These are phyloP conservation scores for Psidium friedrichsthalianum DNA, from an alignment of 345 rosid genomes.

Conservation along the genomic window DNA sequence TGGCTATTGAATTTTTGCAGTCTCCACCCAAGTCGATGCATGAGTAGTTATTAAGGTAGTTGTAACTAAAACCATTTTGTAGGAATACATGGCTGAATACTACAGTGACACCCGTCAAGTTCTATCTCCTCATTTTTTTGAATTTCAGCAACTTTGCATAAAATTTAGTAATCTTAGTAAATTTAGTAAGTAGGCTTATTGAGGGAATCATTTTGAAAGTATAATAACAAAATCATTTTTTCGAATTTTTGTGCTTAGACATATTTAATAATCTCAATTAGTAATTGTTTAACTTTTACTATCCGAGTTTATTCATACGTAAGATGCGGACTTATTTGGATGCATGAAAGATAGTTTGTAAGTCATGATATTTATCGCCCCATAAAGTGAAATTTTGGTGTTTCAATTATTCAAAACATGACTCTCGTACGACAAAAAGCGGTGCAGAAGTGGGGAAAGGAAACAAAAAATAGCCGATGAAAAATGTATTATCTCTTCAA, in stretches of 20 bases:
- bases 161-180: not conserved
- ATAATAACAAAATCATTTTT: not conserved
- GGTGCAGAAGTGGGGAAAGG: too few species aligned
- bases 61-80: not conserved
- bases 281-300: too few species aligned
- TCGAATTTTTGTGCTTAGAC: not conserved
- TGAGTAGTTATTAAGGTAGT: not conserved
- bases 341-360: too few species aligned
- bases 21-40: not conserved
- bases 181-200: not conserved
- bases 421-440: too few species aligned
- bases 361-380: too few species aligned
- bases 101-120: not conserved
- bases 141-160: not conserved
- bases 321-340: too few species aligned
- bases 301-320: not conserved
- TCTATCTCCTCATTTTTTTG: too few species aligned
- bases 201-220: not conserved
- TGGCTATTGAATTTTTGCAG: not conserved
- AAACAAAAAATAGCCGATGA: too few species aligned
- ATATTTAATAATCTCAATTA: not conserved
- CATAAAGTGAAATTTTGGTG: too few species aligned
- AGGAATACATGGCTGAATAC: too few species aligned
- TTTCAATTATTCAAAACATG: too few species aligned
- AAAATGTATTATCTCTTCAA: too few species aligned